Evolutionary conservation across 2,329 filamentous ascomycete species (phyloP).

Genomic region (Sordariomycetes sp.): DNA sequence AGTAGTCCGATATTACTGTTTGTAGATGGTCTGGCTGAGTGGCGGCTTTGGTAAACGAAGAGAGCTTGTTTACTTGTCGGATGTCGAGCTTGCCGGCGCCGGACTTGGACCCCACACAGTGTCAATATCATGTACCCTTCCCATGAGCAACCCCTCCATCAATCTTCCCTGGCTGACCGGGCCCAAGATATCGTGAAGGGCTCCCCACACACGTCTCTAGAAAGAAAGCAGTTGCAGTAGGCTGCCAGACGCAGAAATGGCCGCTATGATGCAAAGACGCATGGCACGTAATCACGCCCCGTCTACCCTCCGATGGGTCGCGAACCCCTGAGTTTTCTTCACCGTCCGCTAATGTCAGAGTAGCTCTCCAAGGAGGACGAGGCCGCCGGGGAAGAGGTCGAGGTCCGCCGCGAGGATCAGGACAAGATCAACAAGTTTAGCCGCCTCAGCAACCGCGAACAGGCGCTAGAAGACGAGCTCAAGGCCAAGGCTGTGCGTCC

Average conservation of each 20-base stretch:
- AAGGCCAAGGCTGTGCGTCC: conserved; percentile 59
- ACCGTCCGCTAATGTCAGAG: conserved; percentile 3
- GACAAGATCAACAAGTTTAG: conserved; percentile 99
- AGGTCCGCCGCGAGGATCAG: conserved; percentile 93
- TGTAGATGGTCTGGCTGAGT: neutral
- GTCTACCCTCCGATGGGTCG: neutral
- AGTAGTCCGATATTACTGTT: neutral
- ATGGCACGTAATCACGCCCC: conserved; percentile 31
- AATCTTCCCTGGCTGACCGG: neutral
- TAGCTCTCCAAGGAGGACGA: conserved; percentile 91
- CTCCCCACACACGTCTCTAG: neutral
- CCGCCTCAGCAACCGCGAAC: conserved; percentile 77
- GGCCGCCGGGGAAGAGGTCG: conserved; percentile 64
- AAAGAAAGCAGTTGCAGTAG: neutral
- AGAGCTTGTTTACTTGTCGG: neutral
- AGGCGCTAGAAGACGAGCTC: conserved; percentile 65
- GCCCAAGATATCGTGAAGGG: neutral
- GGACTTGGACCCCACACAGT: neutral
- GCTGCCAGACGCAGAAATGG: conserved; percentile 13
- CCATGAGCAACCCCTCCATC: conserved; percentile 3
- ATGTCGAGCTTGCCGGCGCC: neutral
- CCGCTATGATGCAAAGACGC: conserved; percentile 40
- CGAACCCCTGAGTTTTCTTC: conserved; percentile 3
- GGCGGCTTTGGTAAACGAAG: neutral
- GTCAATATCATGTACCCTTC: neutral